Conservation (phyloP, 2,329 filamentous ascomycete genomes). For the Anthostomella pinea region DNA sequence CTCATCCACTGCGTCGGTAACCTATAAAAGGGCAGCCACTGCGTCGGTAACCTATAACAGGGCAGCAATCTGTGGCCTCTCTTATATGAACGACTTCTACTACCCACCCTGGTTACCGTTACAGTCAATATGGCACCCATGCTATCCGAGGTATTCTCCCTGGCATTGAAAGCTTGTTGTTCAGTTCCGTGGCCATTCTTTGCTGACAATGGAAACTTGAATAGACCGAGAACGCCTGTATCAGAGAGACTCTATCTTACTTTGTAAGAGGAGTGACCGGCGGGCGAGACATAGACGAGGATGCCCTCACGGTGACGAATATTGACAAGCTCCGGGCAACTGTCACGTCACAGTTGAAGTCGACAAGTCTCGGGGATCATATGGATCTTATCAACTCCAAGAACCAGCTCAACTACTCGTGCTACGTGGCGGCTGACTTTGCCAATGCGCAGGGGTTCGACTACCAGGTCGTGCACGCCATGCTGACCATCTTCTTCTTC, state of each 20-base stretch:
- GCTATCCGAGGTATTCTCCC: slow-evolving; percentile 1
- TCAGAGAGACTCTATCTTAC: slow-evolving; percentile 6
- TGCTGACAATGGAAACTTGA: background rate
- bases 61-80: too few species aligned
- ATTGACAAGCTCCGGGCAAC: slow-evolving; percentile 5
- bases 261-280: slow-evolving; percentile 7
- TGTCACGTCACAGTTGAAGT: slow-evolving; percentile 1
- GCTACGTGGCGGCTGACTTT: slow-evolving; percentile 9
- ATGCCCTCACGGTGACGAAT: slow-evolving; percentile 6
- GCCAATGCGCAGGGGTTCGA: slow-evolving; percentile 6
- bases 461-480: slow-evolving; percentile 8
- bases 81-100: too few species aligned
- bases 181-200: background rate
- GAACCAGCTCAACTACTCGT: slow-evolving; percentile 8
- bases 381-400: slow-evolving; percentile 6
- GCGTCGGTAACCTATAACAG: too few species aligned
- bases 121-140: background rate
- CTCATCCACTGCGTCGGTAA: too few species aligned
- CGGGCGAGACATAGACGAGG: slow-evolving; percentile 3
- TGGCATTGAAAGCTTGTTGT: background rate
- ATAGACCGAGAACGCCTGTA: slow-evolving; percentile 3
- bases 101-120: too few species aligned
- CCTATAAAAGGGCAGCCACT: too few species aligned
- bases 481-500: slow-evolving; percentile 11
- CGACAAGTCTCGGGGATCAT: slow-evolving; percentile 1